Conservation (phyloP, 306 rosid genomes). For the Malus domestica region DNA sequence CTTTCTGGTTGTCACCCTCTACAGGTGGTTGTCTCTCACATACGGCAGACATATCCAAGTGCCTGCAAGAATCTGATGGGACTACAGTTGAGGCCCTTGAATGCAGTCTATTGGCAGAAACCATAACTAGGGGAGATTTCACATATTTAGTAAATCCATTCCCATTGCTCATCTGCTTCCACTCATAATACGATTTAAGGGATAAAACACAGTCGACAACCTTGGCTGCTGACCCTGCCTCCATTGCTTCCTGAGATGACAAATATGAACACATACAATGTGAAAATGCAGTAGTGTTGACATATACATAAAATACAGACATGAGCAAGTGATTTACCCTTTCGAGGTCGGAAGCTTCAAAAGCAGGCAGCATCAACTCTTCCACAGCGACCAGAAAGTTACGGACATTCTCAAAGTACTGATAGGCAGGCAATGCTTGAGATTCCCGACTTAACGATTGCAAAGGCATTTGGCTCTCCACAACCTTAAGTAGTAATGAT, state of each 20-base stretch:
- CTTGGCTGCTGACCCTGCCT: conserved; percentile 58
- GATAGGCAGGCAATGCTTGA: conserved; percentile 87
- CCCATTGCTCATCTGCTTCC: conserved; percentile 41
- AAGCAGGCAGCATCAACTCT: conserved; percentile 72
- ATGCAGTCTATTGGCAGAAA: conserved; percentile 44
- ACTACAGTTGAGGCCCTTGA: conserved; percentile 40
- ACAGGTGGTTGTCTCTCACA: conserved; percentile 32
- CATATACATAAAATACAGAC: not conserved
- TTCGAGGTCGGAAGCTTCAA: conserved; percentile 92
- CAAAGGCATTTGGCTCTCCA: conserved; percentile 53
- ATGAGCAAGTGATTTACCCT: conserved; percentile 33
- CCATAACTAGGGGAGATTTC: conserved; percentile 62
- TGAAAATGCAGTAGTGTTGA: not conserved
- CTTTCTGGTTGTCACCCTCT: conserved; percentile 29
- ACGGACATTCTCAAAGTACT: conserved; percentile 88
- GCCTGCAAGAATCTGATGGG: conserved; percentile 58
- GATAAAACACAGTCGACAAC: conserved; percentile 82
- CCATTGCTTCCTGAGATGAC: conserved; percentile 62
- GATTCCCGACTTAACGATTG: conserved; percentile 52
- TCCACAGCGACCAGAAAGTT: conserved; percentile 70
- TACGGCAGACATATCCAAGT: conserved; percentile 57
- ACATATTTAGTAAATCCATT: conserved; percentile 41
- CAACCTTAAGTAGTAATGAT: conserved; percentile 49
- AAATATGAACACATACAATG: not conserved
- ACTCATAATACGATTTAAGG: conserved; percentile 63